Conservation (phyloP, 768 basidiomycete genomes). For the Mycena floridula region DNA sequence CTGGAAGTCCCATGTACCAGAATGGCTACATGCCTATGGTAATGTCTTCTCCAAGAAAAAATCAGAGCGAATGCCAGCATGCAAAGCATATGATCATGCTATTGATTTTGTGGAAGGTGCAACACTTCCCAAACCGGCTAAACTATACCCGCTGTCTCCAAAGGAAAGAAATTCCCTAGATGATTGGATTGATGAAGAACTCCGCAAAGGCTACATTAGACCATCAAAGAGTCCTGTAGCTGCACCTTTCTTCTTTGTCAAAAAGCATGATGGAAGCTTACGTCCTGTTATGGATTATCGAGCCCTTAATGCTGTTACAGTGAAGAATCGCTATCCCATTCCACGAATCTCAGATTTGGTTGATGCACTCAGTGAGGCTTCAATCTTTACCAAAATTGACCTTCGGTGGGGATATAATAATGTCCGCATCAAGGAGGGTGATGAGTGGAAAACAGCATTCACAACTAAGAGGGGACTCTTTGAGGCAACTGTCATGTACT, state of each 20-base stretch:
- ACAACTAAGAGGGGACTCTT: slow-evolving; percentile 27
- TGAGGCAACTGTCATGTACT: slow-evolving; percentile 38
- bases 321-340: slow-evolving; percentile 27
- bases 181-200: slow-evolving; percentile 18
- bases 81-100: slow-evolving; percentile 19
- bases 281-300: slow-evolving; percentile 23
- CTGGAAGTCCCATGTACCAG: slow-evolving; percentile 11
- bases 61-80: slow-evolving; percentile 19
- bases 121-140: slow-evolving; percentile 15
- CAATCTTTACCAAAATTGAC: slow-evolving; percentile 31
- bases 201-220: slow-evolving; percentile 18
- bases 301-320: slow-evolving; percentile 24
- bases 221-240: slow-evolving; percentile 18
- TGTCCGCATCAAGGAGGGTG: slow-evolving; percentile 33
- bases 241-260: slow-evolving; percentile 17
- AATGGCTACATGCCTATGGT: slow-evolving; percentile 13
- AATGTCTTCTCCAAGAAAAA: slow-evolving; percentile 18
- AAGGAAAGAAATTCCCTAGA: slow-evolving; percentile 17
- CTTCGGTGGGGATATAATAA: slow-evolving; percentile 34
- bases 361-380: slow-evolving; percentile 15
- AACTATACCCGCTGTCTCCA: slow-evolving; percentile 13
- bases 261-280: slow-evolving; percentile 18
- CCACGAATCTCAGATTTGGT: slow-evolving; percentile 28
- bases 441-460: slow-evolving; percentile 41
- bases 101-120: slow-evolving; percentile 23